A percentile compares a stretch with the other conserved stretches of the same genome.
phyloP scores from a whole-genome alignment of 2,329 filamentous ascomycete species.

The Trichoderma koningii region DNA sequence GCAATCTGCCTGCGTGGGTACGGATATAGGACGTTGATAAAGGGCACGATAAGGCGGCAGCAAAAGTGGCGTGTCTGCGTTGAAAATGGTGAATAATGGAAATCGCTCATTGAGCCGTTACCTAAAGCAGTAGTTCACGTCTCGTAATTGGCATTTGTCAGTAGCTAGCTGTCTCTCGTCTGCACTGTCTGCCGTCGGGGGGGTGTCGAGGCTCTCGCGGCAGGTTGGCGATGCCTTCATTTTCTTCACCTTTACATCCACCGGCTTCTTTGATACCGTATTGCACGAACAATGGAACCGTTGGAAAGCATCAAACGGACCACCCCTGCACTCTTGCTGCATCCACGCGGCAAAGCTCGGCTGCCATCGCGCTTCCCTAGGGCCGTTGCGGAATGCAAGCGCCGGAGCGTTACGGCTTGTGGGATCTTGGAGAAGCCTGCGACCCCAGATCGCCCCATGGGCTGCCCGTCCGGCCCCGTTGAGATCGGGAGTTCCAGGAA shows the following conservation, averaged over 20 bases:
- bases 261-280: neutral
- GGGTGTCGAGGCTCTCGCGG: constrained; percentile 6
- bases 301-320: neutral
- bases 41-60: constrained; percentile 21
- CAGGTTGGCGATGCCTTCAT: constrained; percentile 24
- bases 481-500: constrained; percentile 27
- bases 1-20: constrained; percentile 14
- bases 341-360: constrained; percentile 25
- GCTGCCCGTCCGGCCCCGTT: constrained; percentile 24
- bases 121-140: constrained; percentile 11
- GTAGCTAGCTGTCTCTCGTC: neutral
- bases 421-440: constrained; percentile 25
- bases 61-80: constrained; percentile 8
- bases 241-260: constrained; percentile 12
- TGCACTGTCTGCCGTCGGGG: neutral
- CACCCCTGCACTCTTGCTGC: neutral
- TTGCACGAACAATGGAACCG: neutral
- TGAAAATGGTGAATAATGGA: constrained; percentile 24
- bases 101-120: constrained; percentile 26
- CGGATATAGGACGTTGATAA: constrained; percentile 13
- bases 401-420: constrained; percentile 28
- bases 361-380: constrained; percentile 25
- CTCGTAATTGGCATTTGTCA: constrained; percentile 13
- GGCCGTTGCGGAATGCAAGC: constrained; percentile 26
- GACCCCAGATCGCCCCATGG: constrained; percentile 24